Evolutionary conservation across 2,329 filamentous ascomycete species (phyloP).

Genomic region (Aspergillus chevalieri): DNA sequence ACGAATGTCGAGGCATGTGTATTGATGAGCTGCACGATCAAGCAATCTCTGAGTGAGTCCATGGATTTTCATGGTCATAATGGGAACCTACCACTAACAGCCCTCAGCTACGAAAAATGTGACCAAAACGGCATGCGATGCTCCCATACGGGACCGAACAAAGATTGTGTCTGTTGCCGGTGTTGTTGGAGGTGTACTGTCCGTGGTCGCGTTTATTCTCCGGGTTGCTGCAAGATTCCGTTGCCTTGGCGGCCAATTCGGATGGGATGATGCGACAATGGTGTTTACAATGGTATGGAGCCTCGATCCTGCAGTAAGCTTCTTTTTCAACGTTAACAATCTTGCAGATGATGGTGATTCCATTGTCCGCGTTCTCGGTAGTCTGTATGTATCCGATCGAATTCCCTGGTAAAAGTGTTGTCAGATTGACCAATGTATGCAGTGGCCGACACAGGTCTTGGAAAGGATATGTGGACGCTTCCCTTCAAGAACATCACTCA

Average conservation of each 20-base stretch:
- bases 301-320: neutral
- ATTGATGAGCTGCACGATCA: constrained; percentile 28
- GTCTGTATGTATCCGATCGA: constrained; percentile 15
- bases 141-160: constrained; percentile 32
- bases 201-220: constrained; percentile 27
- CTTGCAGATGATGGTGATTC: constrained; percentile 13
- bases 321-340: neutral
- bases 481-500: constrained; percentile 38
- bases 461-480: constrained; percentile 43
- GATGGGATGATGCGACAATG: constrained; percentile 38
- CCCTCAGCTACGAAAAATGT: constrained; percentile 37
- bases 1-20: constrained; percentile 30
- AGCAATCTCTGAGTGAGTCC: constrained; percentile 30
- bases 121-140: constrained; percentile 34
- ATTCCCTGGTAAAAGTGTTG: neutral
- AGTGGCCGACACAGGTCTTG: constrained; percentile 38
- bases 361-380: constrained; percentile 19
- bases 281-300: constrained; percentile 22
- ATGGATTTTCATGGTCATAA: too few species aligned
- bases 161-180: constrained; percentile 26
- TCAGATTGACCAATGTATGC: constrained; percentile 6
- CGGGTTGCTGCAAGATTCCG: constrained; percentile 34
- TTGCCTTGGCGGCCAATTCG: constrained; percentile 30
- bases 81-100: constrained; percentile 6
- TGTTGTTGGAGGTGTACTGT: constrained; percentile 28